Conservation (phyloP, 495 filamentous ascomycete genomes). For the Aspergillus conjunctus region DNA sequence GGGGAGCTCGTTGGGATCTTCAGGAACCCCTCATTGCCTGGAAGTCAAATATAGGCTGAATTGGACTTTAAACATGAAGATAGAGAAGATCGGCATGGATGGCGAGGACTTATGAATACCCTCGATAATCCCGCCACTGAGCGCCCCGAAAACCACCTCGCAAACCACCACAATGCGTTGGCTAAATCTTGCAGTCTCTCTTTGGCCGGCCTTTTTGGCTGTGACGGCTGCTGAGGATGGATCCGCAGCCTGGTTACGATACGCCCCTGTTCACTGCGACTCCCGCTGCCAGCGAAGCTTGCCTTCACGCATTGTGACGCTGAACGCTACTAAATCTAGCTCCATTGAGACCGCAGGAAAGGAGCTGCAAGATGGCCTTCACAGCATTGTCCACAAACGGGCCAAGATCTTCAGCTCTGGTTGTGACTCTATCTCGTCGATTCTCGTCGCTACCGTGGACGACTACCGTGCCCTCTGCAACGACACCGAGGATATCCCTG, state of each 20-base stretch:
- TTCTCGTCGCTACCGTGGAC: slow-evolving; percentile 60
- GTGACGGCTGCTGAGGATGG: slow-evolving; percentile 53
- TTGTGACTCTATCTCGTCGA: slow-evolving; percentile 33
- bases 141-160: neutral
- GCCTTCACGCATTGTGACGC: slow-evolving; percentile 54
- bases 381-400: slow-evolving; percentile 53
- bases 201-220: neutral
- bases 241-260: slow-evolving; percentile 64
- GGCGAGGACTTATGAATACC: neutral
- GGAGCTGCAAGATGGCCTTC: slow-evolving; percentile 61
- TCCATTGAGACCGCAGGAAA: slow-evolving; percentile 60
- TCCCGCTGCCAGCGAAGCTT: slow-evolving; percentile 35
- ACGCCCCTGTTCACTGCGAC: slow-evolving; percentile 55
- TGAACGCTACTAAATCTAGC: slow-evolving; percentile 53
- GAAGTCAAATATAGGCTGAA: slow-evolving; percentile 3
- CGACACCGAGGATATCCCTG: slow-evolving; percentile 32
- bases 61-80: neutral
- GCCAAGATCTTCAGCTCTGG: slow-evolving; percentile 35
- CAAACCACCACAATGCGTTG: neutral
- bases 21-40: neutral
- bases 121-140: neutral
- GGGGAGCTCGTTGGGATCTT: neutral
- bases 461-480: slow-evolving; percentile 49
- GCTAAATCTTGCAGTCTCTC: neutral
- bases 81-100: neutral